A percentile compares a stretch with the other conserved stretches of the same genome.
phyloP scores from a whole-genome alignment of 2,329 filamentous ascomycete species.

The Xylaria multiplex region DNA sequence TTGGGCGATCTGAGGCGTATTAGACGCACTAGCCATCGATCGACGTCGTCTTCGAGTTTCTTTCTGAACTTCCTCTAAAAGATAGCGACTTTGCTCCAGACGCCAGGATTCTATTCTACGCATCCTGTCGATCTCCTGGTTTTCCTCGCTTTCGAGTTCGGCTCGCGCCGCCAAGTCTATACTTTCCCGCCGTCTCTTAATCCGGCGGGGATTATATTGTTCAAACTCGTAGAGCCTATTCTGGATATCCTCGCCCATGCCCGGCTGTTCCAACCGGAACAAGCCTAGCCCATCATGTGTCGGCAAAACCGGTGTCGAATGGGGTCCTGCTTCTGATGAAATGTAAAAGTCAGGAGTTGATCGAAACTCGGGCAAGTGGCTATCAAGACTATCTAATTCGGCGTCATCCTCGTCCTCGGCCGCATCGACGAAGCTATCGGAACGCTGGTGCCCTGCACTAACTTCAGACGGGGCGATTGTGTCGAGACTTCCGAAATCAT shows the following conservation, averaged over 20 bases:
- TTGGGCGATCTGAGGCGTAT: constrained; percentile 41
- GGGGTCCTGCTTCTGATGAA: constrained; percentile 58
- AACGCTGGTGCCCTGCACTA: constrained; percentile 57
- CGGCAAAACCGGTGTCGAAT: constrained; percentile 78
- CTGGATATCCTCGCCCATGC: constrained; percentile 69
- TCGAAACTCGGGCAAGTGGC: constrained; percentile 88
- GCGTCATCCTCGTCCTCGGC: constrained; percentile 69
- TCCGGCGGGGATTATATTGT: constrained; percentile 78
- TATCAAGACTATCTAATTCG: constrained; percentile 92
- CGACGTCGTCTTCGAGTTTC: constrained; percentile 78
- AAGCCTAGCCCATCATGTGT: constrained; percentile 91
- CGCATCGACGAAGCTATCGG: constrained; percentile 52
- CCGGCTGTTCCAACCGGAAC: constrained; percentile 73
- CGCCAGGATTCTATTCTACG: constrained; percentile 92
- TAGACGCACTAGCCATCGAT: constrained; percentile 39
- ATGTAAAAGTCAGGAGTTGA: constrained; percentile 62
- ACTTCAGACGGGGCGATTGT: constrained; percentile 71
- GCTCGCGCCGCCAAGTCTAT: constrained; percentile 61
- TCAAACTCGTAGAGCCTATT: constrained; percentile 92
- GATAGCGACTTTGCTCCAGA: constrained; percentile 84
- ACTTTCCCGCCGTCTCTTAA: constrained; percentile 64
- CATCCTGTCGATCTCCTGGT: constrained; percentile 77
- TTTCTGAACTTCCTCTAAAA: constrained; percentile 88
- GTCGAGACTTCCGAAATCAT: constrained; percentile 82
- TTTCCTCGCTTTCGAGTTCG: constrained; percentile 63